Evolutionary conservation across 2,329 filamentous ascomycete genomes (phyloP).

Genomic region (Graphilbum fragrans): DNA sequence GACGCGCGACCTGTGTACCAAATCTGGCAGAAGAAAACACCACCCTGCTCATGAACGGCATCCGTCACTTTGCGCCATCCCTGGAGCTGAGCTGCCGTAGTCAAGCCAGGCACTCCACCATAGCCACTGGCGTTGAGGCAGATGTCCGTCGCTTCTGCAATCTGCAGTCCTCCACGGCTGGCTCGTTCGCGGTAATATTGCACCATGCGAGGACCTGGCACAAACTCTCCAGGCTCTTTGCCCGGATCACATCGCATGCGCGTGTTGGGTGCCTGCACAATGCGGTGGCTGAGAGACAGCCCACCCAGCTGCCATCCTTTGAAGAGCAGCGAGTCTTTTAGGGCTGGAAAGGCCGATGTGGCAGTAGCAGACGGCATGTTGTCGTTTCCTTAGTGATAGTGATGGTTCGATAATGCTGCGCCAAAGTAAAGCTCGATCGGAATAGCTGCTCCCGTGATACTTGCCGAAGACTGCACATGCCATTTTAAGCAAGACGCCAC

Average conservation of each 20-base stretch:
- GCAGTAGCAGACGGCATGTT: slow-evolving; percentile 9
- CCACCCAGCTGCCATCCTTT: slow-evolving; percentile 30
- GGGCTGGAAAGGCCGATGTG: slow-evolving; percentile 8
- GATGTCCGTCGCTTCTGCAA: slow-evolving; percentile 34
- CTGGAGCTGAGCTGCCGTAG: slow-evolving; percentile 36
- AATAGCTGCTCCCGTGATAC: no score
- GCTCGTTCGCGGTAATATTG: slow-evolving; percentile 33
- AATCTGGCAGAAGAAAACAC: slow-evolving; percentile 48
- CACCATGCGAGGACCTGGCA: slow-evolving; percentile 17
- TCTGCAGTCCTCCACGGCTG: slow-evolving; percentile 26
- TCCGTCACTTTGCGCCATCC: slow-evolving; percentile 48
- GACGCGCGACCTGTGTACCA: slow-evolving; percentile 31
- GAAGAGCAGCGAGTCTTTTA: slow-evolving; percentile 8
- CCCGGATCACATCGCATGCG: slow-evolving; percentile 35
- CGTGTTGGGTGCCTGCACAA: slow-evolving; percentile 28
- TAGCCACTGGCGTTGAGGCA: slow-evolving; percentile 22
- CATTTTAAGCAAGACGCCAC: no score
- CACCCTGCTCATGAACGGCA: slow-evolving; percentile 48
- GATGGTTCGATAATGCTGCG: no score
- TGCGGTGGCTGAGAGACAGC: slow-evolving; percentile 32
- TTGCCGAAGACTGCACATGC: no score
- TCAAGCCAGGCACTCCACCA: slow-evolving; percentile 45
- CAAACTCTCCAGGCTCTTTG: slow-evolving; percentile 14
- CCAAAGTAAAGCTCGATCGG: no score
- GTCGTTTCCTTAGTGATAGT: background rate